Evolutionary conservation across 2,329 filamentous ascomycete genomes (phyloP).

Genomic region (Neurospora crassa): DNA sequence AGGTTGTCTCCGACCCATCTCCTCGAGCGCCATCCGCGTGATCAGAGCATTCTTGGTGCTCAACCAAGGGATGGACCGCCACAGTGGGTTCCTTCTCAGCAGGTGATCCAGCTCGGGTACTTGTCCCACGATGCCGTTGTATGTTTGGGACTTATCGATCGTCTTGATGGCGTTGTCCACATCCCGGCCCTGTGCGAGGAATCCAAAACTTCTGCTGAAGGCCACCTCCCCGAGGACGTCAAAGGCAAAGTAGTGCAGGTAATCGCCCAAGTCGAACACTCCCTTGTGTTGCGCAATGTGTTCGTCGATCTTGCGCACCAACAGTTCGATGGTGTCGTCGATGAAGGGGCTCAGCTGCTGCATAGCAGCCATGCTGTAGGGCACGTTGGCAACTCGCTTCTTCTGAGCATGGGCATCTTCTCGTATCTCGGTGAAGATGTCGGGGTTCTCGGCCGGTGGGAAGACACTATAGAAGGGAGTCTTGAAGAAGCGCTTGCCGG

Average conservation of each 20-base stretch:
- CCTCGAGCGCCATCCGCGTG: conserved; percentile 41
- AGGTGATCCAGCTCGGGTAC: conserved; percentile 39
- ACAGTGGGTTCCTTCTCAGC: conserved; percentile 40
- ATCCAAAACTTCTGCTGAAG: conserved; percentile 43
- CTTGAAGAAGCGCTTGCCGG: conserved; percentile 43
- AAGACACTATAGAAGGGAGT: conserved; percentile 45
- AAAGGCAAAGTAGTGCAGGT: conserved; percentile 36
- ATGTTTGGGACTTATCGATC: conserved; percentile 42
- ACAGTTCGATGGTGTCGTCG: conserved; percentile 38
- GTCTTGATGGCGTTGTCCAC: conserved; percentile 41
- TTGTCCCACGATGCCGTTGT: conserved; percentile 43
- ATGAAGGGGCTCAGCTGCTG: conserved; percentile 41
- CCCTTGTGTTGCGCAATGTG: conserved; percentile 22
- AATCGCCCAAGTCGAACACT: conserved; percentile 36
- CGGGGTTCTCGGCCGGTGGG: conserved; percentile 45
- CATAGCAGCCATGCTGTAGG: conserved; percentile 45
- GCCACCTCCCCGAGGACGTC: conserved; percentile 43
- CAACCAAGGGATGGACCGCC: conserved; percentile 32
- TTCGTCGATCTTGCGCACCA: conserved; percentile 32
- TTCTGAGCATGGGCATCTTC: conserved; percentile 45
- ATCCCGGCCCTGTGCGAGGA: conserved; percentile 38
- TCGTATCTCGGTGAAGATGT: conserved; percentile 47
- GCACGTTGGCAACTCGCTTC: conserved; percentile 42
- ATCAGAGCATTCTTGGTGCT: conserved; percentile 37
- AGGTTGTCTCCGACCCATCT: conserved; percentile 35